Percentiles rank a stretch among this genome's conserved stretches.
phyloP scores from a whole-genome alignment of 257 asterid genomes.

The Solanum virginianum region DNA sequence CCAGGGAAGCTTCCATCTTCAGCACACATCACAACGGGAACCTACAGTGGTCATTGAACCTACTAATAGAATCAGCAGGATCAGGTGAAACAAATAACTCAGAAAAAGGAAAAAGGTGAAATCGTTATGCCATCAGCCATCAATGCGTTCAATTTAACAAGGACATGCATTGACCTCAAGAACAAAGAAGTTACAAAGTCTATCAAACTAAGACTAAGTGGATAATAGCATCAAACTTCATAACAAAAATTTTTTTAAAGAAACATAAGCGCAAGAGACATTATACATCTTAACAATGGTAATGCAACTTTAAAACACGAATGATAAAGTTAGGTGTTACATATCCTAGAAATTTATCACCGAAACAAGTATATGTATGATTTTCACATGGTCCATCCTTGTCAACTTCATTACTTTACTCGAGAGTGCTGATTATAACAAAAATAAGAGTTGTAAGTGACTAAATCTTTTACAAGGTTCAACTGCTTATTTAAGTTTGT shows the following conservation, averaged over 20 bases:
- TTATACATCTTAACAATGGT: not conserved
- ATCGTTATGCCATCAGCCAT: not conserved
- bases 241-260: not conserved
- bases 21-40: constrained; percentile 72
- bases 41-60: constrained; percentile 23
- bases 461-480: not conserved
- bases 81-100: not conserved
- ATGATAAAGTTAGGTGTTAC: not conserved
- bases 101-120: not conserved
- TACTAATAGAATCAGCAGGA: not conserved
- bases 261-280: not conserved
- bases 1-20: constrained; percentile 85
- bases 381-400: not conserved
- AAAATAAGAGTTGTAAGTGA: not conserved
- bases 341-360: not conserved
- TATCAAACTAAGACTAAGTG: not conserved
- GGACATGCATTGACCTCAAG: not conserved
- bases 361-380: not conserved
- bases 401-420: not conserved
- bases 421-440: not conserved
- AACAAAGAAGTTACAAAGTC: not conserved
- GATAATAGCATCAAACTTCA: not conserved
- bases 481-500: not conserved
- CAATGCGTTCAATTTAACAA: not conserved
- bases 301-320: not conserved